Base-by-base conservation (phyloP, 352 stramenopile genomes). In the Phytophthora palmivora region DNA sequence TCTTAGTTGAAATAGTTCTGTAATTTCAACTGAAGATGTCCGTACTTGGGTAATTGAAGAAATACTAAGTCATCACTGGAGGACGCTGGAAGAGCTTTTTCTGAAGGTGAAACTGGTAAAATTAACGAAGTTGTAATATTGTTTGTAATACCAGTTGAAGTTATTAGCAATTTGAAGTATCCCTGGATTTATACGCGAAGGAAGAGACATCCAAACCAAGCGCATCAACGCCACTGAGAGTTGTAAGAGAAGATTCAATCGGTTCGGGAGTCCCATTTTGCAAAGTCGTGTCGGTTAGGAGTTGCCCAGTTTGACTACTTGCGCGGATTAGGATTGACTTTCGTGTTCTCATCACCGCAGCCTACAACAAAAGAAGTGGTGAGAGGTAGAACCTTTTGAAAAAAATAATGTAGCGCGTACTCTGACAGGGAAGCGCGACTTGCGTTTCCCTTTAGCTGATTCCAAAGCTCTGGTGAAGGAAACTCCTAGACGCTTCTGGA, bases 151-250 rank as follows among this genome's bases (percentile, higher is more conserved):
- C n/a, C n/a, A n/a, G 30, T 42, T 45, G 21, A 32, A 24, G 14
- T 34, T 69, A 66, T 59, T 24, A n/a, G n/a, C n/a, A n/a, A n/a
- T n/a, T n/a, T n/a, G n/a, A n/a, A n/a, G n/a, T 30, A 38, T 45
- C 66, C 19, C 67, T 58, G 6, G 52, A 51, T 63, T 57, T 79
- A 65, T 89, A 91, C 18, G 59, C 51, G 45, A 89, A 91, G 9
- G 75, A 75, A 7, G 69, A 72, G 41, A 92, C 66, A 51, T 88
- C 77, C 19, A 92, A 56, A 4, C 83, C 81, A 10, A 92, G 74
- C 15, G 64, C 54, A 18, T 84, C 52, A 8, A 92, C 63, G 11
- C 77, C 70, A 15, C 74, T 78, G 18, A 88, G 73, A 36, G 42
- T 42, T 52, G 58, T 57, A 37, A 62, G 61, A 15, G 52, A 44